A percentile compares a stretch with the other conserved stretches of the same genome.
These are phyloP conservation scores for Fusarium praegraminearum DNA, from an alignment of 2,329 filamentous ascomycete genomes.

Conservation along the genomic window DNA sequence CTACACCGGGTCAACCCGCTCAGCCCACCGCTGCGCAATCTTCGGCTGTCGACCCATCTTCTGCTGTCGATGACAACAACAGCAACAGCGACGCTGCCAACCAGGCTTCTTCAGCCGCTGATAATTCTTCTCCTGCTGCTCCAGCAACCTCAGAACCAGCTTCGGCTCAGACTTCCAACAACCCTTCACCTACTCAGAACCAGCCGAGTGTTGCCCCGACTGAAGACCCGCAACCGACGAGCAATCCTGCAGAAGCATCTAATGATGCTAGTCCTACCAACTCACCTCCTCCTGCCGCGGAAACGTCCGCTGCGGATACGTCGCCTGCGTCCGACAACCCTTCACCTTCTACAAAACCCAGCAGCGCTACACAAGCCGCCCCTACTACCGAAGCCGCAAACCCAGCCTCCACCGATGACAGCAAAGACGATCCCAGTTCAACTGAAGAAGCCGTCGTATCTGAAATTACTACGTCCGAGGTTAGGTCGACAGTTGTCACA, in stretches of 20 bases:
- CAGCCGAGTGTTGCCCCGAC: slow-evolving; percentile 15
- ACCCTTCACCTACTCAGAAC: slow-evolving; percentile 22
- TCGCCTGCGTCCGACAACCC: slow-evolving; percentile 26
- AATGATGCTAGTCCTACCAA: slow-evolving; percentile 16
- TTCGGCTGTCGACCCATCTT: slow-evolving; percentile 33
- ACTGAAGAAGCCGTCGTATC: slow-evolving; percentile 25
- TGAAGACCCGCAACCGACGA: slow-evolving; percentile 9
- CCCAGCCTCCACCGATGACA: slow-evolving; percentile 26
- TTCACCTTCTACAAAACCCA: slow-evolving; percentile 4
- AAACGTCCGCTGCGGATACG: slow-evolving; percentile 17
- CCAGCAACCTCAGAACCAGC: slow-evolving; percentile 23
- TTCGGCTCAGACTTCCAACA: slow-evolving; percentile 13
- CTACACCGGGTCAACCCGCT: slow-evolving; percentile 42
- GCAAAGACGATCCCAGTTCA: slow-evolving; percentile 27
- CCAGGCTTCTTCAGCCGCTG: slow-evolving; percentile 20
- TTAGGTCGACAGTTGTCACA: slow-evolving; percentile 43
- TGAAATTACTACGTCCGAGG: slow-evolving; percentile 26
- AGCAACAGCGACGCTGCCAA: slow-evolving; percentile 26
- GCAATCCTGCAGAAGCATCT: slow-evolving; percentile 21
- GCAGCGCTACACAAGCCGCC: slow-evolving; percentile 17
- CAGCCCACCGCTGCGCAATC: slow-evolving; percentile 40
- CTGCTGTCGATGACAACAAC: slow-evolving; percentile 17
- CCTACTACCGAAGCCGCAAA: slow-evolving; percentile 26
- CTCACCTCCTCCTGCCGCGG: slow-evolving; percentile 10
- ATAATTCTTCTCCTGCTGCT: slow-evolving; percentile 12